These are phyloP conservation scores for Penicillium paradoxum DNA, from an alignment of 495 filamentous ascomycete species.

Conservation along the genomic window DNA sequence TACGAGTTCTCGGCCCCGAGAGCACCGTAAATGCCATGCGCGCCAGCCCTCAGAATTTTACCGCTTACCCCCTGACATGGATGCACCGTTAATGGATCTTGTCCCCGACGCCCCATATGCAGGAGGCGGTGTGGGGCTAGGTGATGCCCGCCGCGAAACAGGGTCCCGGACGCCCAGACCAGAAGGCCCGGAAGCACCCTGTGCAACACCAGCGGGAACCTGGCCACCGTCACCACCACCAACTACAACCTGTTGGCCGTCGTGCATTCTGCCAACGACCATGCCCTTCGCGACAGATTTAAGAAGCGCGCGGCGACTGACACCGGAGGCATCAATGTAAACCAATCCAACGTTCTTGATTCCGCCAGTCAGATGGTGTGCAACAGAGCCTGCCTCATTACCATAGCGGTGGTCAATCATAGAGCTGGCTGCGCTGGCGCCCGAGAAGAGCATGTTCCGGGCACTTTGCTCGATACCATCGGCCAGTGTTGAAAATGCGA, in stretches of 20 bases:
- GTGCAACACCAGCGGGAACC: conserved; percentile 23
- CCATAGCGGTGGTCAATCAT: conserved; percentile 85
- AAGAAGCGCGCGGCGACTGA: conserved; percentile 79
- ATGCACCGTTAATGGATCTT: conserved; percentile 27
- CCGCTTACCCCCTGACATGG: conserved; percentile 34
- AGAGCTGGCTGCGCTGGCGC: conserved; percentile 69
- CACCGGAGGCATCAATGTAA: conserved; percentile 95
- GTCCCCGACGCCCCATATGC: conserved; percentile 40
- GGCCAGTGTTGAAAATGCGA: conserved; percentile 91
- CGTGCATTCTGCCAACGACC: conserved; percentile 83
- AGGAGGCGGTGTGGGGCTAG: conserved; percentile 37
- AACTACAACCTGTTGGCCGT: conserved; percentile 81
- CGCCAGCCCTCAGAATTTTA: conserved; percentile 13
- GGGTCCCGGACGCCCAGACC: conserved; percentile 17
- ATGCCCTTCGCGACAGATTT: conserved; percentile 97
- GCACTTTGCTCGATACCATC: conserved; percentile 88
- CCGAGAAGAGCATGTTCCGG: conserved; percentile 64
- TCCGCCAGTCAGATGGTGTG: conserved; percentile 69
- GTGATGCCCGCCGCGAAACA: conserved; percentile 27
- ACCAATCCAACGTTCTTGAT: conserved; percentile 95
- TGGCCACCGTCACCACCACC: conserved; percentile 72
- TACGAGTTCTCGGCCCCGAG: background rate
- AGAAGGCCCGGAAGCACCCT: conserved; percentile 14
- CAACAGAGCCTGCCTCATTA: conserved; percentile 70
- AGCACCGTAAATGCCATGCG: background rate